Base-by-base conservation (phyloP, 1,284 basidiomycete genomes). In the Cutaneotrichosporon curvatum region DNA sequence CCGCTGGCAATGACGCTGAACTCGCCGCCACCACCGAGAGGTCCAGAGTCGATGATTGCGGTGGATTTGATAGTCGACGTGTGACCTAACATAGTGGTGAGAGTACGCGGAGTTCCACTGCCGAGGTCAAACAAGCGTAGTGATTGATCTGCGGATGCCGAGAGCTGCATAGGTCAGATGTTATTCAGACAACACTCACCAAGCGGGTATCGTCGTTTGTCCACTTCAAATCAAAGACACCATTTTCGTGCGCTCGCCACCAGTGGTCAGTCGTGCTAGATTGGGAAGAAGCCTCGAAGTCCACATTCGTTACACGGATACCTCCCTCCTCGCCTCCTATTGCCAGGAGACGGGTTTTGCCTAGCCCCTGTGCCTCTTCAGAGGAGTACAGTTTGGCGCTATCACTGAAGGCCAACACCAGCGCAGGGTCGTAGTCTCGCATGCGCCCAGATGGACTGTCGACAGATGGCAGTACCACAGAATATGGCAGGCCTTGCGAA, bases 151-250 rank as follows among this genome's bases (percentile, higher is more conserved):
- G 70, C 72, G 8, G 66, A 70, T 2, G 65, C 60, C 4, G 71
- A 67, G 9, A 70, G 49, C 70, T 72, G 45, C 14, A n/a, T 14
- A 12, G 12, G 12, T 28, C 25, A 28, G 25, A 28, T 12, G 12
- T 28, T 14, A 6, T n/a, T 19, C n/a, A 20, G 18, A 48, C n/a
- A n/a, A 7, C 11, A 62, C 67, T 49, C 40, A 71, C 69, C 5
- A 73, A 39, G 4, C 52, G 53, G 0, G 51, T 75, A 51, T 87
- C 83, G 33, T 79, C 76, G 0, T 75, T 61, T 0, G 85, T 84
- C 85, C 86, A 92, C 22, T 77, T 73, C 12, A 85, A 73, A 50
- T 81, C 85, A 81, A 87, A 90, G 42, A 90, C 76, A 37, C 86
- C 81, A 68, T 89, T 87, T 43, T 75, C 73, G 67, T 89, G 87